Conservation (phyloP, 2,329 filamentous ascomycete genomes). For the Cercospora sp. region DNA sequence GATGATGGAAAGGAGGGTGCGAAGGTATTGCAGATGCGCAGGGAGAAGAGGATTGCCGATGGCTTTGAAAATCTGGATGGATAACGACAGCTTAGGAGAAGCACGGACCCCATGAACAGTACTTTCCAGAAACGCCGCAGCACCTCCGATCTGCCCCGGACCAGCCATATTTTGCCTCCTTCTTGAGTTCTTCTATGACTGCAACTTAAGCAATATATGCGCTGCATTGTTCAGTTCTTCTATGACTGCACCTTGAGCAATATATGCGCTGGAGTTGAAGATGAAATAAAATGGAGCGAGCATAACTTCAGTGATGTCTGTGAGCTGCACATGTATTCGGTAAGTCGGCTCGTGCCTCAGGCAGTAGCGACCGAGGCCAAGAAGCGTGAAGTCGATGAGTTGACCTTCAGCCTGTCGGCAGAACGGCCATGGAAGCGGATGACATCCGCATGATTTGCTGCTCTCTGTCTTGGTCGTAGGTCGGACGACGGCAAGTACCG, state of each 20-base stretch:
- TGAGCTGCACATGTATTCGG: not conserved
- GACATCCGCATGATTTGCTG: not conserved
- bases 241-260: not conserved
- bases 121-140: too few species aligned
- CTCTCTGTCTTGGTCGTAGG: not conserved
- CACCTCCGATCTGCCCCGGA: not conserved
- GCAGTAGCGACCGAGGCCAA: not conserved
- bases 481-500: not conserved
- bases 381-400: not conserved
- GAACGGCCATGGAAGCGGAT: not conserved
- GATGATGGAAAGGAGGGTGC: conserved; percentile 14
- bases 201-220: too few species aligned
- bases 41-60: too few species aligned
- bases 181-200: too few species aligned
- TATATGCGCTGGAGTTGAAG: not conserved
- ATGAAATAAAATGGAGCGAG: not conserved
- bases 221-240: not conserved
- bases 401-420: not conserved
- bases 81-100: too few species aligned
- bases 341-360: not conserved
- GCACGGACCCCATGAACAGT: not conserved
- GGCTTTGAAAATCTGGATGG: too few species aligned
- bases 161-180: not conserved
- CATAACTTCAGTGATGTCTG: not conserved
- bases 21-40: conserved; percentile 6